These are phyloP conservation scores for Trifolium pratense DNA, from an alignment of 306 rosid genomes.

Conservation along the genomic window DNA sequence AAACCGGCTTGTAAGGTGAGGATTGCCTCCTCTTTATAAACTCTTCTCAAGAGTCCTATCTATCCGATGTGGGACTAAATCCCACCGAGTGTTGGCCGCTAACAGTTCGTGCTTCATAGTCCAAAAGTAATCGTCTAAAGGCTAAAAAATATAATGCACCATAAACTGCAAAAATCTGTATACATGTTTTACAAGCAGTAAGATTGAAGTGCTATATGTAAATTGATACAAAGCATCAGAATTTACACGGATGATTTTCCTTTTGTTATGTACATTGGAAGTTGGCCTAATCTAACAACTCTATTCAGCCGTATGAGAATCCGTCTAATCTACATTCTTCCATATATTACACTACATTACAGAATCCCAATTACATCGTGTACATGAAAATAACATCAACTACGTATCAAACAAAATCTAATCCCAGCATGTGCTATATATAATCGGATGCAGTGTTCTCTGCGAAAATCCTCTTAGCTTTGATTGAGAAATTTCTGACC, in stretches of 20 bases:
- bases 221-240: neutral
- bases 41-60: too few species aligned
- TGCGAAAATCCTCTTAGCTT: constrained; percentile 53
- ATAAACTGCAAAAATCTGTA: neutral
- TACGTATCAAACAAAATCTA: constrained; percentile 7
- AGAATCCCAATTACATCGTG: constrained; percentile 15
- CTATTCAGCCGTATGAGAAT: constrained; percentile 26
- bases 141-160: neutral
- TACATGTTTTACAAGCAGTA: neutral
- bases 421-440: constrained; percentile 4
- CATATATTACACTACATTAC: neutral
- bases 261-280: constrained; percentile 37
- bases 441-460: constrained; percentile 24
- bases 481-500: constrained; percentile 61
- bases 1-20: too few species aligned
- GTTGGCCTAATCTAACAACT: constrained; percentile 9
- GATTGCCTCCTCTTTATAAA: too few species aligned
- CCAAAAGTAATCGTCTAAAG: too few species aligned
- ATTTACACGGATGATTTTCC: neutral
- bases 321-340: constrained; percentile 36
- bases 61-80: too few species aligned
- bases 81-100: too few species aligned
- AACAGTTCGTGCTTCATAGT: too few species aligned
- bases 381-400: neutral
- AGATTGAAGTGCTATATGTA: neutral